A percentile compares a stretch with the other conserved stretches of the same genome.
Conservation (phyloP, 352 stramenopile species). For the Globisporangium spiculum region DNA sequence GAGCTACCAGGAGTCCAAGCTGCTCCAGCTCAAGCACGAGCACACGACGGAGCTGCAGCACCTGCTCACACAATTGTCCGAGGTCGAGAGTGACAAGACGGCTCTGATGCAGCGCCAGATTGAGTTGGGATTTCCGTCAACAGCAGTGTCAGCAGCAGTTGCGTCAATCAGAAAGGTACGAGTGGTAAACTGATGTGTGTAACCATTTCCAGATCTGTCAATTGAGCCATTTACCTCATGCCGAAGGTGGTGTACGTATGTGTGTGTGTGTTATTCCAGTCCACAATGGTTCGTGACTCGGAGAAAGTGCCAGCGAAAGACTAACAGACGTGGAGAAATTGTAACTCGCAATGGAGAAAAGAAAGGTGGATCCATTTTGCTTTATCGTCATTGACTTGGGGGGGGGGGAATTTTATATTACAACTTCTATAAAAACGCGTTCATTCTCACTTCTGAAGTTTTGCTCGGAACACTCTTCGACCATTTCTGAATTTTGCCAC, state of each 20-base stretch:
- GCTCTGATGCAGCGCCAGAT: conserved; percentile 54
- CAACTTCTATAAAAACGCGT: conserved; percentile 14
- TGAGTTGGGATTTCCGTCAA: conserved; percentile 26
- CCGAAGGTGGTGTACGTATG: background rate
- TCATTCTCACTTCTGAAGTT: conserved; percentile 1
- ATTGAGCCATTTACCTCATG: background rate
- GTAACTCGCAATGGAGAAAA: background rate
- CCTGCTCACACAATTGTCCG: conserved; percentile 58
- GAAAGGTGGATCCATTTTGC: background rate
- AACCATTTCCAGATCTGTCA: background rate
- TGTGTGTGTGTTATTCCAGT: background rate
- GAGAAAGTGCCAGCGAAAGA: background rate
- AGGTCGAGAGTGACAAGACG: conserved; percentile 70
- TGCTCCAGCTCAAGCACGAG: conserved; percentile 57
- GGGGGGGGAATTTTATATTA: conserved; percentile 12
- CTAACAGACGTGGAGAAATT: background rate
- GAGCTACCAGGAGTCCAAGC: conserved; percentile 35
- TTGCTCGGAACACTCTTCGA: background rate
- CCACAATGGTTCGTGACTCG: conserved; percentile 1
- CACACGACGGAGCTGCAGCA: conserved; percentile 60
- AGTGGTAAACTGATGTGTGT: background rate
- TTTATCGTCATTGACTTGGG: background rate
- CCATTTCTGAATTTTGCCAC: background rate
- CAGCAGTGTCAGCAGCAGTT: conserved; percentile 9
- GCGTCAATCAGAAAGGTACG: conserved; percentile 21